phyloP scores from a whole-genome alignment of 768 basidiomycete genomes.

The Mycena alexandri region DNA sequence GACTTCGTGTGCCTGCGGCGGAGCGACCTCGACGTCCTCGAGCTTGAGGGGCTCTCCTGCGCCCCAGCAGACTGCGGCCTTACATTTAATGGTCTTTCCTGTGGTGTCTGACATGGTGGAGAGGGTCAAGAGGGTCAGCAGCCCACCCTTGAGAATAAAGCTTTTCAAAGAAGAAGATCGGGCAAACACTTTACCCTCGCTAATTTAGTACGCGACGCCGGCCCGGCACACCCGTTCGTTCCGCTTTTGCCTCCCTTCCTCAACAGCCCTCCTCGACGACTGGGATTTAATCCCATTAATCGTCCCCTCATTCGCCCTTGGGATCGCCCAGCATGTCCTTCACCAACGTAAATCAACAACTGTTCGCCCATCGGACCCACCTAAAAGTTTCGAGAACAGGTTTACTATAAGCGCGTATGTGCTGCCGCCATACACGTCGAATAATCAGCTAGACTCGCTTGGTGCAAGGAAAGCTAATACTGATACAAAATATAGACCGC shows the following conservation, averaged over 20 bases:
- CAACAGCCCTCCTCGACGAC: not conserved
- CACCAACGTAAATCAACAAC: conserved; percentile 64
- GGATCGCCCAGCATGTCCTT: conserved; percentile 67
- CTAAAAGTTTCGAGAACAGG: not conserved
- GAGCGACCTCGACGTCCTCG: conserved; percentile 94
- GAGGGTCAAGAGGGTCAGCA: conserved; percentile 42
- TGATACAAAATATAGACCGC: conserved; percentile 65
- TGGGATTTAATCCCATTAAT: no score
- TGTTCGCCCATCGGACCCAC: no score
- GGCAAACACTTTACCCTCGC: conserved; percentile 7
- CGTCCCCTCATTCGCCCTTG: no score
- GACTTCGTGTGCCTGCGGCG: conserved; percentile 92
- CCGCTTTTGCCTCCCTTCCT: not conserved
- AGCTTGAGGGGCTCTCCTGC: conserved; percentile 88
- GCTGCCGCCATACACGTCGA: not conserved
- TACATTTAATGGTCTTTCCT: conserved; percentile 87
- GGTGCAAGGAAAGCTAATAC: no score
- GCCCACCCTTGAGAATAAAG: conserved; percentile 13
- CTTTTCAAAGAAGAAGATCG: not conserved
- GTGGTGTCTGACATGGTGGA: conserved; percentile 76
- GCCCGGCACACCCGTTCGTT: not conserved
- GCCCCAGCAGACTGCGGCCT: conserved; percentile 96
- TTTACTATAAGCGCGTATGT: conserved; percentile 89
- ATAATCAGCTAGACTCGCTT: conserved; percentile 14
- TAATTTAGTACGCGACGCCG: conserved; percentile 15